Evolutionary conservation across 1,139 yeast species (phyloP).

Genomic region (Eremothecium cymbalariae): DNA sequence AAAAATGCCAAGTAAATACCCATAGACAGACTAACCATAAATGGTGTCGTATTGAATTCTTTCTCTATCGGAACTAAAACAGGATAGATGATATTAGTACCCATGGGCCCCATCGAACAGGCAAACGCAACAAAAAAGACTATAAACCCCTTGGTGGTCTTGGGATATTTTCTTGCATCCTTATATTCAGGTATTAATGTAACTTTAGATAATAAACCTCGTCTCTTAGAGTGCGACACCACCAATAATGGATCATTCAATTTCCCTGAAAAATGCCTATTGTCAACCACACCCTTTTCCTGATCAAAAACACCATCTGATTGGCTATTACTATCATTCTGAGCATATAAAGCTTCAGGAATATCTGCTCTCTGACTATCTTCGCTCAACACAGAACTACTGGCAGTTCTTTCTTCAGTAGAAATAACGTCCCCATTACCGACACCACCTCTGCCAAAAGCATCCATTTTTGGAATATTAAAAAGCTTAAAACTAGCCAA

Average conservation of each 20-base stretch:
- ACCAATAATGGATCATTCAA: slow-evolving; percentile 11
- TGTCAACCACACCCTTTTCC: too few relatives aligned
- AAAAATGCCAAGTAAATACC: slow-evolving; percentile 68
- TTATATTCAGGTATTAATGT: slow-evolving; percentile 61
- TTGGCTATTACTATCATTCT: too few relatives aligned
- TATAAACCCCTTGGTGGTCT: slow-evolving; percentile 41
- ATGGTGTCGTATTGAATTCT: slow-evolving; percentile 48
- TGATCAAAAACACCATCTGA: too few relatives aligned
- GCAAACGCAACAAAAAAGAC: slow-evolving; percentile 64
- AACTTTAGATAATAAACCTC: slow-evolving; percentile 50
- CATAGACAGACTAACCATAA: slow-evolving; percentile 66
- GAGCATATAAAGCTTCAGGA: too few relatives aligned
- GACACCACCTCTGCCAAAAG: too few relatives aligned
- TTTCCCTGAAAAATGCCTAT: too few relatives aligned
- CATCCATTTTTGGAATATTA: too few relatives aligned
- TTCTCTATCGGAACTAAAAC: slow-evolving; percentile 55
- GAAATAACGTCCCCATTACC: too few relatives aligned
- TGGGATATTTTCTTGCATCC: slow-evolving; percentile 62
- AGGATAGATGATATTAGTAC: slow-evolving; percentile 78
- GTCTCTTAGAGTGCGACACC: slow-evolving; percentile 39
- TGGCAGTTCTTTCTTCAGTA: too few relatives aligned
- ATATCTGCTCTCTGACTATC: too few relatives aligned
- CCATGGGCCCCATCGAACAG: slow-evolving; percentile 83
- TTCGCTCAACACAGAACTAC: too few relatives aligned
- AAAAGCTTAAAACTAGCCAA: too few relatives aligned